Evolutionary conservation across 345 rosid species (phyloP), one percentile per base, ranked within the genome.

Genomic region (Clausena lansium): DNA sequence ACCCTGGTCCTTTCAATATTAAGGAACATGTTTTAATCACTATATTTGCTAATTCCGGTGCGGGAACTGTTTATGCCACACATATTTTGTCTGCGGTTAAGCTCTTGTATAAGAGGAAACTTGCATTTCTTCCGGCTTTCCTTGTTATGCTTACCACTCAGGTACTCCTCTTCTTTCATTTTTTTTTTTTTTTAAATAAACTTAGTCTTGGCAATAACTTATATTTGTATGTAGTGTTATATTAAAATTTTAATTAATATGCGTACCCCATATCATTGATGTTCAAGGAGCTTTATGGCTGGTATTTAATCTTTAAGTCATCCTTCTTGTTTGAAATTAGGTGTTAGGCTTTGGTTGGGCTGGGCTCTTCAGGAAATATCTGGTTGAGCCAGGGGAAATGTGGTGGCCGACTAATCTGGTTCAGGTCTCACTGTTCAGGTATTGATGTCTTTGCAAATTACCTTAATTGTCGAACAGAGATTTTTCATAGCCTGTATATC

Each of bases 21-120:
- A 94, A 94, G 76, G 98, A 94, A 73, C 98, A 94, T 77, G 98
- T 94, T 19, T 72, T 94, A 85, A 94, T 94, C 70, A 92, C 97
- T 0, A 92, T 92, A 10, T 92, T 92, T 62, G 98, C 93, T 1
- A 94, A 92, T 30, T 83, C 90, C 1, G 98, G 98, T 0, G 97
- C 95, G 9, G 97, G 95, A 22, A 62, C 85, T 4, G 97, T 94
- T 52, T 92, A 92, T 74, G 97, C 97, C 4, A 82, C 91, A 68
- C 97, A 94, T 81, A 87, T 94, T 60, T 77, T 94, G 77, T 88
- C 89, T 75, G 81, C 97, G 1, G 91, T 92, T 68, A 92, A 87
- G 86, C 88, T 92, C 52, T 80, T 71, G 39, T 92, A 92, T 71
- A 89, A 88, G 87, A 83, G 87, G 71, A 11, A 83, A 41, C 92